Base-by-base conservation (phyloP, 2,329 filamentous ascomycete species). In the Exophiala bonariae region DNA sequence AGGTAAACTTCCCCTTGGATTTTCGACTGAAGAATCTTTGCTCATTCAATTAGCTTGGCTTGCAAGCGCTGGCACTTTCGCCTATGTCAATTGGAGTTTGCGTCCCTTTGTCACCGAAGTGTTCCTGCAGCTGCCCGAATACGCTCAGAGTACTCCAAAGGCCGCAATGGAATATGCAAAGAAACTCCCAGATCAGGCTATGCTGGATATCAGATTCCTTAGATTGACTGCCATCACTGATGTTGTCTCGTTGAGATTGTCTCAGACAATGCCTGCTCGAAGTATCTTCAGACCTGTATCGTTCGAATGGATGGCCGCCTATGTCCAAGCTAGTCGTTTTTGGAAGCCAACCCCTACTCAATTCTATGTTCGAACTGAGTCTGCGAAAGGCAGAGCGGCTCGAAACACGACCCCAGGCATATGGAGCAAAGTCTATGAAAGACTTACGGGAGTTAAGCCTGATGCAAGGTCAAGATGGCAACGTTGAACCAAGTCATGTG, bases 31-130 rank as follows among this genome's bases (percentile, higher is more conserved):
- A 37, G 5, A 6, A 32, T 36, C 47, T 40, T 49, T 39, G 38
- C 36, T 40, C 32, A 36, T 36, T 47, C 40, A 37, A 17, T 35
- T 45, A 58, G 45, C 49, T 22, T 38, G 54, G 49, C 34, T 54
- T 13, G 52, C 77, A 52, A 82, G 85, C 57, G 63, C 84, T 30
- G 66, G 86, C 7, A 88, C 88, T 2, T 70, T 89, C 58, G 47
- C 81, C 28, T 80, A 83, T 59, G 75, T 89, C 17, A 73, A 78
- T 28, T 85, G 82, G 63, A 78, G 78, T 37, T 82, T 84, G 2
- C 75, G 80, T 1, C 86, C 88, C 3, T 87, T 86, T 61, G 86
- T 92, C 6, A 82, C 82, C 32, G 82, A 83, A 61, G 76, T 93
- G 50, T 81, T 87, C 65, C 70, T 93, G 40, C 78, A 79, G 17